These are phyloP conservation scores for Cytospora mali DNA, from an alignment of 2,329 filamentous ascomycete species.

Conservation along the genomic window DNA sequence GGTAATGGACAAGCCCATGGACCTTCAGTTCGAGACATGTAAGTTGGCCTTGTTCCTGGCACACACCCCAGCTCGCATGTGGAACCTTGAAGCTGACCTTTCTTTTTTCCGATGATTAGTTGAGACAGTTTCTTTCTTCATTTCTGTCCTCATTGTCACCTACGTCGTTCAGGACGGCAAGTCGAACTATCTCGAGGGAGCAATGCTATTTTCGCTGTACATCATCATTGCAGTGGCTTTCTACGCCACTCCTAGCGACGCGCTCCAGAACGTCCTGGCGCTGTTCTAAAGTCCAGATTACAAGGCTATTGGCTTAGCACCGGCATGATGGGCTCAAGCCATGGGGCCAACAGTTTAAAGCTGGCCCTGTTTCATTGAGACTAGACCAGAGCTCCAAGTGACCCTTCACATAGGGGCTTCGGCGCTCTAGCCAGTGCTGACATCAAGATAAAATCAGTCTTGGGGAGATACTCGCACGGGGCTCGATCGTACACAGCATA, in stretches of 20 bases:
- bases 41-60: constrained; percentile 30
- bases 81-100: background rate
- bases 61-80: background rate
- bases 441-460: background rate
- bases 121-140: constrained; percentile 76
- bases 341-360: background rate
- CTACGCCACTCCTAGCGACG: constrained; percentile 56
- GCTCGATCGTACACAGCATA: background rate
- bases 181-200: constrained; percentile 82
- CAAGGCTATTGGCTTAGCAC: background rate
- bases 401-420: background rate
- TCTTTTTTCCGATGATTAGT: constrained; percentile 44
- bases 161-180: constrained; percentile 80
- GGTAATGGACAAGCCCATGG: constrained; percentile 74
- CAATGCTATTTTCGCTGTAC: constrained; percentile 64
- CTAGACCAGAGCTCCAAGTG: background rate
- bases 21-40: constrained; percentile 76
- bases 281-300: background rate
- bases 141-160: constrained; percentile 74
- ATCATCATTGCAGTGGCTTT: constrained; percentile 64
- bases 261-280: constrained; percentile 44
- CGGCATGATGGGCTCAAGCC: background rate
- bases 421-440: background rate
- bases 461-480: background rate
- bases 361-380: background rate